Evolutionary conservation across 2,329 filamentous ascomycete species (phyloP).

Genomic region (Trichoderma sp.): DNA sequence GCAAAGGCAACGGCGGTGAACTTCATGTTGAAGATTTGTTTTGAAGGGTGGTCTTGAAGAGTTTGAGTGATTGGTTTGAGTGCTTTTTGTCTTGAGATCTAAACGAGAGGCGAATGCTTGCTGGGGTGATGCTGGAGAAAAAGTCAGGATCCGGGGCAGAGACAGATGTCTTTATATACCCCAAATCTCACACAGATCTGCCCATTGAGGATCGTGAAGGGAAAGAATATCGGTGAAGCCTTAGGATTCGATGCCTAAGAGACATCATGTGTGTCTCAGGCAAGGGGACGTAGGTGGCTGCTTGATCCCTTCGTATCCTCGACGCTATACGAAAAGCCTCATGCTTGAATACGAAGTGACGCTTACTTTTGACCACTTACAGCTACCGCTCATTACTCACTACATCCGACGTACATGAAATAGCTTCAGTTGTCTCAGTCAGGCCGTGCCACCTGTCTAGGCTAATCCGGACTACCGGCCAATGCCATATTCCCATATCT

Average conservation of each 20-base stretch:
- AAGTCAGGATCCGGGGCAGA: conserved; percentile 2
- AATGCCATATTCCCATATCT: not conserved
- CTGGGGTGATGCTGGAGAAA: conserved; percentile 8
- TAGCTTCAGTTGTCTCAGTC: conserved; percentile 5
- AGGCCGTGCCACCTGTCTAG: conserved; percentile 2
- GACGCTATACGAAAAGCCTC: conserved; percentile 21
- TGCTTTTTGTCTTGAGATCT: conserved; percentile 20
- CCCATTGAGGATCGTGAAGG: not conserved
- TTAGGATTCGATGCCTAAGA: not conserved
- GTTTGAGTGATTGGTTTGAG: conserved; percentile 5
- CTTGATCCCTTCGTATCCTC: conserved; percentile 18
- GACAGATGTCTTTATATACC: conserved; percentile 18
- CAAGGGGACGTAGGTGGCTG: conserved; percentile 21
- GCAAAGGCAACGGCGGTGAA: conserved; percentile 32
- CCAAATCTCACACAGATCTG: not conserved
- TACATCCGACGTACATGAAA: conserved; percentile 8
- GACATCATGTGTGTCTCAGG: conserved; percentile 3
- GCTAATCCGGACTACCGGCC: not conserved
- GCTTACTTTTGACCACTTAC: conserved; percentile 15
- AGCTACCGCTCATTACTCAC: not conserved
- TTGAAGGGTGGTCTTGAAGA: not conserved
- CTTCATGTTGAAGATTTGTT: conserved; percentile 34
- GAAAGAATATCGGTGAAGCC: not conserved
- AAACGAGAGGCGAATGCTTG: conserved; percentile 5
- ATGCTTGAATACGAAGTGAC: conserved; percentile 18